Evolutionary conservation across 2,329 filamentous ascomycete genomes (phyloP).

Genomic region (Ophiostoma angusticollis): DNA sequence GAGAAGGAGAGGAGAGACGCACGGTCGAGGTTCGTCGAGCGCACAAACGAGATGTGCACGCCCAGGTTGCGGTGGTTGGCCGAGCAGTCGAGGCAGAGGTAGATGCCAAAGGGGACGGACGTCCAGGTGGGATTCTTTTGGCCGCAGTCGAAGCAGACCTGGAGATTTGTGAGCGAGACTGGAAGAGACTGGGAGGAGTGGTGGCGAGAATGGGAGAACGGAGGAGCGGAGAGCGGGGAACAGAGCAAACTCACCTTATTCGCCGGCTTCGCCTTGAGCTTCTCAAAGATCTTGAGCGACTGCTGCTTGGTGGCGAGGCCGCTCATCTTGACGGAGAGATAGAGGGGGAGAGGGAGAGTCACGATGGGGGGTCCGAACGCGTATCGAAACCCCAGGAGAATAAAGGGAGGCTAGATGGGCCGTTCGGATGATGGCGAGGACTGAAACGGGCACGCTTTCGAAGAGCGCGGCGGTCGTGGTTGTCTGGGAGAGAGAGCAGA

Average conservation of each 20-base stretch:
- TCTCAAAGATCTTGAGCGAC: conserved; percentile 95
- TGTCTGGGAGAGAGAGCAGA: not conserved
- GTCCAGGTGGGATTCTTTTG: conserved; percentile 98
- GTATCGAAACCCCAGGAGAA: no score
- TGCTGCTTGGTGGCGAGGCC: conserved; percentile 78
- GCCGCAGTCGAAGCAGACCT: conserved; percentile 98
- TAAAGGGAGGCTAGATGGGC: not conserved
- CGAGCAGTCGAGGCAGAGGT: conserved; percentile 95
- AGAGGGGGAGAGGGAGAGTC: not conserved
- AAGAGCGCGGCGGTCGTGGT: not conserved
- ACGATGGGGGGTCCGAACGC: no score
- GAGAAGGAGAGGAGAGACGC: conserved; percentile 20
- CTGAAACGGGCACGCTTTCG: no score
- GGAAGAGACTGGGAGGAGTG: not conserved
- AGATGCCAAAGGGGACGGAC: conserved; percentile 89
- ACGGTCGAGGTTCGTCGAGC: conserved; percentile 97
- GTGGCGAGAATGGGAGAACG: not conserved
- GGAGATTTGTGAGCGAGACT: conserved; percentile 1
- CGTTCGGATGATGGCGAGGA: no score
- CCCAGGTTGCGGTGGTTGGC: conserved; percentile 94
- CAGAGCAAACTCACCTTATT: conserved; percentile 60
- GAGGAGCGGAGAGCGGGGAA: not conserved
- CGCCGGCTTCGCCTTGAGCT: conserved; percentile 83
- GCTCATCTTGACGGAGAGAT: conserved; percentile 38
- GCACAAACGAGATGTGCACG: conserved; percentile 97